Base-by-base conservation (phyloP, 2,329 filamentous ascomycete genomes). In the Lachnellula subtilissima region DNA sequence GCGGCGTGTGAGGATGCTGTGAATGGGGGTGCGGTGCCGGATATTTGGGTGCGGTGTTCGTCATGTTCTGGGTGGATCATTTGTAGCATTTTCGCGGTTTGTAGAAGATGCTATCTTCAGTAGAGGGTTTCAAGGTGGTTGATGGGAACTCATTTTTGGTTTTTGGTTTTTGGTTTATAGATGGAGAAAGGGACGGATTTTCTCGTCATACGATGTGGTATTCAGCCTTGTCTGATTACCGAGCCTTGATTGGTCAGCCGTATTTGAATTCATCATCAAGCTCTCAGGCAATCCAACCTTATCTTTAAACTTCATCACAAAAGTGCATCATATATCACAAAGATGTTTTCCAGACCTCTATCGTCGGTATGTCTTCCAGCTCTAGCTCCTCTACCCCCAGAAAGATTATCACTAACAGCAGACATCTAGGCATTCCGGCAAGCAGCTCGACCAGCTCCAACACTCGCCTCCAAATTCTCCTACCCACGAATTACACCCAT, bases 381-480 rank as follows among this genome's bases (percentile, higher is more conserved):
- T 9, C 7, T 28, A 8, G 25, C 15, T 6, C 19, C 14, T 43
- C n/a, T 14, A 22, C 22, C 4, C 22, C 22, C 22, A 3, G 11
- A 0, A 7, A 50, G 50, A 55, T 7, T 7, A 25, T 52, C 28
- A 45, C 56, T 56, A 58, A 64, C 37, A 22, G 4, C 57, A 49
- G 56, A 55, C 23, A 28, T 12, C 19, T 62, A 80, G 77, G 71
- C 72, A 59, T 74, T 78, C 67, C 74, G 74, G 62, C 73, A 74
- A 67, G 73, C 75, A 48, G 69, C 75, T 56, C 74, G 74, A 56
- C 74, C 64, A 55, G 55, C 57, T 46, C 58, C 60, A 52, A 36
- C 54, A 50, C 55, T 62, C 46, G 61, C 60, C 60, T 65, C 63
- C 52, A 62, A 58, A 60, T 63, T 63, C 57, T 51, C 72, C 48